Percentiles rank a stretch among this genome's conserved stretches.
Conservation (phyloP, 176 grass and related monocot genomes). For the Pontederia crassipes region DNA sequence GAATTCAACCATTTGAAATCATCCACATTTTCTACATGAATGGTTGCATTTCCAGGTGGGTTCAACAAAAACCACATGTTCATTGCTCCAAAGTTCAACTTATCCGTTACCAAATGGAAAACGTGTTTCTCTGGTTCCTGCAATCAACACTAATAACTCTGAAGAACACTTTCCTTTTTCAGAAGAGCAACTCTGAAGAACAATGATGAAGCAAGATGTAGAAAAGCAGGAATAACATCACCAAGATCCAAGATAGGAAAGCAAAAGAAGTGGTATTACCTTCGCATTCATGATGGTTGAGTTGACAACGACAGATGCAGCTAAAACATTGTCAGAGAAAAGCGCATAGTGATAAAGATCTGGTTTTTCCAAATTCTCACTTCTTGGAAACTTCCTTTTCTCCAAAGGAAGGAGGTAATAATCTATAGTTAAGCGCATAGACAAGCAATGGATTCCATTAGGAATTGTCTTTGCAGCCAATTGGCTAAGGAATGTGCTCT, state of each 20-base stretch:
- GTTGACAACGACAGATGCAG: conserved; percentile 61
- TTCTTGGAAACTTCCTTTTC: conserved; percentile 49
- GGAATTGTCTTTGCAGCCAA: conserved; percentile 59
- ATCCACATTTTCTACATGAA: conserved; percentile 62
- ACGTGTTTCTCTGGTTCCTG: conserved; percentile 67
- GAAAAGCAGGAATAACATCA: not conserved
- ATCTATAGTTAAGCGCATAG: conserved; percentile 53
- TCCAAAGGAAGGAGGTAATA: conserved; percentile 56
- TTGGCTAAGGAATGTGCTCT: conserved; percentile 59
- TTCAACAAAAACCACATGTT: conserved; percentile 73
- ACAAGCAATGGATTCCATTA: conserved; percentile 54
- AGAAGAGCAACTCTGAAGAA: not conserved
- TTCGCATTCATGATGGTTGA: conserved; percentile 56
- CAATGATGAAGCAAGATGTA: not conserved
- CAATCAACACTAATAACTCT: not conserved
- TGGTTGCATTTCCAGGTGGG: conserved; percentile 44
- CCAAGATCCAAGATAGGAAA: not conserved
- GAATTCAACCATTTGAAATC: conserved; percentile 66
- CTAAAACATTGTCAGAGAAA: conserved; percentile 62
- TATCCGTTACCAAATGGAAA: conserved; percentile 63
- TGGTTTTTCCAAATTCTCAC: conserved; percentile 50
- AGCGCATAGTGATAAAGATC: conserved; percentile 58
- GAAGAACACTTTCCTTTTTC: too few species aligned
- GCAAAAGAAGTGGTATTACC: conserved; percentile 16
- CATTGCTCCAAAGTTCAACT: conserved; percentile 59